Conservation (phyloP, 257 asterid species). For the Lycium barbarum region DNA sequence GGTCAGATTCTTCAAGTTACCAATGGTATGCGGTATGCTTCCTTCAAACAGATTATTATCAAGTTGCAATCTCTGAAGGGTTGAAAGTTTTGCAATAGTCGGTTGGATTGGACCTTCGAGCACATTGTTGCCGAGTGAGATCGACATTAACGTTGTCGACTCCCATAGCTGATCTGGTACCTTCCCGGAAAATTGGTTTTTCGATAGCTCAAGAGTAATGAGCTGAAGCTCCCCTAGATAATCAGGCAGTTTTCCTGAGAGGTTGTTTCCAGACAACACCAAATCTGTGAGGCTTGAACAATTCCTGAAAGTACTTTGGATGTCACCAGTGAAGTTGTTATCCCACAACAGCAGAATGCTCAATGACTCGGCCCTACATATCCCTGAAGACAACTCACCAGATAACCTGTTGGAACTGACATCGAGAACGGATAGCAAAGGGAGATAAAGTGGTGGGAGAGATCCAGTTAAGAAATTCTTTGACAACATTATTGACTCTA, state of each 20-base stretch:
- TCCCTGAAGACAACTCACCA: conserved; percentile 58
- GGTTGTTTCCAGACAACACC: conserved; percentile 61
- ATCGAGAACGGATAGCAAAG: conserved; percentile 55
- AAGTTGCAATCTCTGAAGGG: conserved; percentile 58
- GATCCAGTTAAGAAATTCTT: conserved; percentile 64
- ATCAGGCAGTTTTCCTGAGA: conserved; percentile 70
- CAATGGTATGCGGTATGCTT: conserved; percentile 63
- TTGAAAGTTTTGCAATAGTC: conserved; percentile 40
- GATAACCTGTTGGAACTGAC: conserved; percentile 61
- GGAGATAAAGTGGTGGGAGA: conserved; percentile 64
- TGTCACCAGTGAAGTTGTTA: conserved; percentile 65
- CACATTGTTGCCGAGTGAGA: conserved; percentile 53
- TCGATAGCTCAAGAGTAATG: conserved; percentile 61
- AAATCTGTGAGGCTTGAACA: conserved; percentile 60
- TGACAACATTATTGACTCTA: conserved; percentile 51
- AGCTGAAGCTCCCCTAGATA: conserved; percentile 68
- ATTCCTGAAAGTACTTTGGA: conserved; percentile 48
- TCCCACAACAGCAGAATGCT: conserved; percentile 49
- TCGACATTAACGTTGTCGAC: conserved; percentile 66
- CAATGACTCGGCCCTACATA: conserved; percentile 63
- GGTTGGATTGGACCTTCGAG: conserved; percentile 60
- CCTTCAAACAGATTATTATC: conserved; percentile 69
- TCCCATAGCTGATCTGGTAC: conserved; percentile 72
- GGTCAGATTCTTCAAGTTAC: conserved; percentile 66
- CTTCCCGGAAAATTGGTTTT: conserved; percentile 59